Evolutionary conservation across 352 stramenopile species (phyloP).

Genomic region (Pythium pyrilobum): DNA sequence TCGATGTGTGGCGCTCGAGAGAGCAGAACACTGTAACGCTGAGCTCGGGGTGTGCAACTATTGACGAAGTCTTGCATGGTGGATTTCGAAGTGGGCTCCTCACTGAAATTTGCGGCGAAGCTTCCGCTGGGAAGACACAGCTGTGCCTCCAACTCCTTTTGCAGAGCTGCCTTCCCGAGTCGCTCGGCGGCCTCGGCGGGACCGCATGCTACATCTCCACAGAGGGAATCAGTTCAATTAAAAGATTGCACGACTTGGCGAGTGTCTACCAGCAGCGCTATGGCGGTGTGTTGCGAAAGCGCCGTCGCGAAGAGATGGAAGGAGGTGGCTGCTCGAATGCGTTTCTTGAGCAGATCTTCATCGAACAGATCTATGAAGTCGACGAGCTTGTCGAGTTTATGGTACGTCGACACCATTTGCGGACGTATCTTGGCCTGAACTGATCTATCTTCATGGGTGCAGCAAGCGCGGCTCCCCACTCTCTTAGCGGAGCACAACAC

Average conservation of each 20-base stretch:
- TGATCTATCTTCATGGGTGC: not conserved
- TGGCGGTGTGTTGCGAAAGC: constrained; percentile 31
- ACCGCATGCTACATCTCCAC: constrained; percentile 81
- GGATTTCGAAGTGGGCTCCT: constrained; percentile 66
- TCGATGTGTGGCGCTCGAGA: constrained; percentile 35
- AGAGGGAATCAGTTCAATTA: constrained; percentile 65
- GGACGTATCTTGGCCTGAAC: not conserved
- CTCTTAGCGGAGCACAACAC: constrained; percentile 68
- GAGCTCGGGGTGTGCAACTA: constrained; percentile 43
- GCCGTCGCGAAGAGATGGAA: constrained; percentile 31
- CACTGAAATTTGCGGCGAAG: constrained; percentile 71
- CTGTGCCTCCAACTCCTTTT: constrained; percentile 72
- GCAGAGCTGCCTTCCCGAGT: constrained; percentile 45
- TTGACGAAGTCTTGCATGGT: constrained; percentile 52
- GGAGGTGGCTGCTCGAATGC: not conserved
- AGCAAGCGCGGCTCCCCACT: constrained; percentile 65
- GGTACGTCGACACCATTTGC: no score
- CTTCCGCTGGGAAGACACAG: constrained; percentile 76
- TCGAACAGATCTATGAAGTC: constrained; percentile 72
- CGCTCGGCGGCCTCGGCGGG: constrained; percentile 45
- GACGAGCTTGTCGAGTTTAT: constrained; percentile 59
- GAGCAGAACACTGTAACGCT: constrained; percentile 28
- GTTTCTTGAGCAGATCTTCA: constrained; percentile 74
- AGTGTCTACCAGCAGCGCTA: constrained; percentile 43
- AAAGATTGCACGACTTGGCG: constrained; percentile 63